Base-by-base conservation (phyloP, 345 rosid species). In the Zanthoxylum bungeanum region DNA sequence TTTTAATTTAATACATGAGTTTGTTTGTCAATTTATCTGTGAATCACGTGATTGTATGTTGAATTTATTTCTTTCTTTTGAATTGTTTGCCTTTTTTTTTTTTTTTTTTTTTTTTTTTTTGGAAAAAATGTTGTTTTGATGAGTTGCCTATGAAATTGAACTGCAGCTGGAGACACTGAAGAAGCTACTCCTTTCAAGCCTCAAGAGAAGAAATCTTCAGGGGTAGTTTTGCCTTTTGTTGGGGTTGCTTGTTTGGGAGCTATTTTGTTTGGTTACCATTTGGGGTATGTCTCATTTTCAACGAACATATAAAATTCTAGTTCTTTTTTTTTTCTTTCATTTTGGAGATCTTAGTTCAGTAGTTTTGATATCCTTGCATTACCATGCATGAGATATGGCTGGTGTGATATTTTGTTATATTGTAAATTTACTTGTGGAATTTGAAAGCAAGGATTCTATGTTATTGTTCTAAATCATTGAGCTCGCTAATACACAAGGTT, bases 161-260 rank as follows among this genome's bases (percentile, higher is more conserved):
- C 46, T 78, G 72, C 73, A 93, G 98, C 77, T 75, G 93, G 87
- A 75, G 95, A 89, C 51, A 68, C 82, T 36, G 98, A 88, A 73
- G 96, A 83, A 63, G 80, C 68, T 66, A 5, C 78, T 16, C 91
- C 87, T 36, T 47, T 85, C 56, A 84, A 78, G 72, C 84, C 82
- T 51, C 84, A 80, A 47, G 80, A 73, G 52, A 76, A 44, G n/a
- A 82, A 80, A 72, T 87, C 91, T 76, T 79, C 93, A 2, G 98
- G 98, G 47, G 82, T 83, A 0, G 97, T 95, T 69, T 82, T 93
- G 68, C 98, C 99, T 4, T 93, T 80, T 73, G 97, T 95, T 39
- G 98, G 89, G 21, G 86, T 95, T 80, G 97, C 99, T 78, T 93
- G 98, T 79, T 86, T 95, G 65, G 99, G 98, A 74, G 98, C 99